Evolutionary conservation across 495 filamentous ascomycete genomes (phyloP), one percentile per base, ranked within the genome.

Genomic region (Podospora anserina): DNA sequence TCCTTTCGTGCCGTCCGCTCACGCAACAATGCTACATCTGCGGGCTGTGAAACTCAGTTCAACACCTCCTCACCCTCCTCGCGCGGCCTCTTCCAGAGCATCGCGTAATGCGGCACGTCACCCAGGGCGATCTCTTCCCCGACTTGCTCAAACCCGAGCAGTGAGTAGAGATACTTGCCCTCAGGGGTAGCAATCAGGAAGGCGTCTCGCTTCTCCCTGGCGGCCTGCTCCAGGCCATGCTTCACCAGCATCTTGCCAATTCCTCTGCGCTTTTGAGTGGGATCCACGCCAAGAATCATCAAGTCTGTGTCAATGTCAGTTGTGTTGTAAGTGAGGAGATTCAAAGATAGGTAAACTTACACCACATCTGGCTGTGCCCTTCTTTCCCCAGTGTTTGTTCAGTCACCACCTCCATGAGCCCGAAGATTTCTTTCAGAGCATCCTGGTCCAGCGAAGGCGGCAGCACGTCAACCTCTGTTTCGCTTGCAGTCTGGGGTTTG

Each of bases 291-390:
- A 1, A 77, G 55, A 0, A 69, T 11, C 26, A 73, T 66, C 0
- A 76, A 59, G 39, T 76, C 75, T 77, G 27, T 13, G n/a, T 2
- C 15, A 4, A 68, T 32, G 20, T 58, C n/a, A 58, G 56, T 20
- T 20, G 9, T 20, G 6, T n/a, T 39, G 34, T 11, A 63, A 63
- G 0, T 19, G 18, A n/a, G n/a, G 23, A 16, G 55, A 23, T 23
- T 23, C 23, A 23, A 23, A 19, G 55, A 61, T 5, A 32, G 27
- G 1, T 32, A 23, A 23, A 68, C 71, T 55, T 66, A 76, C 75
- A 74, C 70, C 71, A 76, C 75, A 76, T 75, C 0, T 75, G 60
- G 20, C 62, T 66, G 13, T 71, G 30, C n/a, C 69, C 75, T 0
- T 68, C 64, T 0, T 66, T 59, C 13, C 72, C 74, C 0, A 76